These are phyloP conservation scores for Malassezia caprae DNA, from an alignment of 1,284 basidiomycete genomes.

Conservation along the genomic window DNA sequence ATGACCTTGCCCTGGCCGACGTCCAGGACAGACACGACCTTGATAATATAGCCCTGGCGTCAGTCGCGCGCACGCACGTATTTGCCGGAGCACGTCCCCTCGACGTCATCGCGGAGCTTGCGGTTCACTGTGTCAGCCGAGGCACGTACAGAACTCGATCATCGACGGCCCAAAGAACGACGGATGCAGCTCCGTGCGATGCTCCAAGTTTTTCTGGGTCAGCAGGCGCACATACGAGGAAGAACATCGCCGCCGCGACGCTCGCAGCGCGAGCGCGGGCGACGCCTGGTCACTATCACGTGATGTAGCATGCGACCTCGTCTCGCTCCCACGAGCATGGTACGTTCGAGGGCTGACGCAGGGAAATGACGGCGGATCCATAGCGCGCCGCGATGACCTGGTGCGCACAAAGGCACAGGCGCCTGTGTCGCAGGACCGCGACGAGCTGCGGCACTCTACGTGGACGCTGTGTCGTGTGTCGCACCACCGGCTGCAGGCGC, in stretches of 20 bases:
- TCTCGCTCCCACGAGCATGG: constrained; percentile 3
- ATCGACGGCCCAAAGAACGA: constrained; percentile 96
- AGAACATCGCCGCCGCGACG: constrained; percentile 24
- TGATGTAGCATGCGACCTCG: background rate
- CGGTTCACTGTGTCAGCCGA: constrained; percentile 55
- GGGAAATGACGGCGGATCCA: constrained; percentile 46
- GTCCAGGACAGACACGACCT: constrained; percentile 61
- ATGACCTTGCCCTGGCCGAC: constrained; percentile 59
- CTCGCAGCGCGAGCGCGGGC: background rate
- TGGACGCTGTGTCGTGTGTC: constrained; percentile 41
- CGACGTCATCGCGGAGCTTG: constrained; percentile 89
- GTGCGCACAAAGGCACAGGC: constrained; percentile 28
- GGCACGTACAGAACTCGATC: constrained; percentile 60
- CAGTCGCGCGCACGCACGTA: constrained; percentile 55
- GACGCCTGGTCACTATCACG: background rate
- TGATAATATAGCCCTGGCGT: constrained; percentile 68
- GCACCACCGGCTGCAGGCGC: constrained; percentile 22
- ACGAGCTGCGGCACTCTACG: constrained; percentile 25
- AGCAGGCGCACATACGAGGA: constrained; percentile 19
- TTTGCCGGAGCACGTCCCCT: constrained; percentile 89
- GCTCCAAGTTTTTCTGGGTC: constrained; percentile 67
- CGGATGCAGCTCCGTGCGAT: constrained; percentile 89
- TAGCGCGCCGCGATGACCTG: constrained; percentile 38
- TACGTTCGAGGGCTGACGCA: constrained; percentile 11
- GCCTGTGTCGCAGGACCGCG: constrained; percentile 20